Evolutionary conservation across 208 protist species (phyloP), one percentile per base, ranked within the genome.

Genomic region (Crithidia brevicula): DNA sequence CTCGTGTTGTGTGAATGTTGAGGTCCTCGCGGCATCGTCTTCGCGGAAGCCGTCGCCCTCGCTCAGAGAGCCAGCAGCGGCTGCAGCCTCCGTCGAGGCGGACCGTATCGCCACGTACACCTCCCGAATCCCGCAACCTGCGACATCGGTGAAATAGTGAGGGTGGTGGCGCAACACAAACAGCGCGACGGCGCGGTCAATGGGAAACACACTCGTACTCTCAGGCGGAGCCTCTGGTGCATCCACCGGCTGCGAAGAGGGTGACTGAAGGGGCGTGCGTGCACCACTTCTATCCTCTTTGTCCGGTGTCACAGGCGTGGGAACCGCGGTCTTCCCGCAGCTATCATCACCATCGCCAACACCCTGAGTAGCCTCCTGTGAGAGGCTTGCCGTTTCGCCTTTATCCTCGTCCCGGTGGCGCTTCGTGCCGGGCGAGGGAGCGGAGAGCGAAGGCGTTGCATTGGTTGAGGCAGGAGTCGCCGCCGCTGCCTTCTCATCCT

Each of bases 91-190:
- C 0, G 45, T 25, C 0, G 45, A 31, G 9, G 40, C 16, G 16
- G 38, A 23, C 7, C 9, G 20, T 0, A 58, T n/a, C 2, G 69
- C 60, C 8, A 90, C 79, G 56, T 78, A 85, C 15, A 90, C 64
- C 40, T 93, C 75, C 42, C 53, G 75, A 51, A 93, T 71, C 18
- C 87, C 87, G 42, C 87, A 93, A 0, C 87, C 87, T 1, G 63
- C 65, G 30, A 93, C 28, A 2, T 79, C 62, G 18, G 67, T 82
- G 67, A 79, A 81, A 60, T 87, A 93, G 27, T 84, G 77, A 15
- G 84, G 84, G 63, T 93, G 87, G 56, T 93, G 87, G 11, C 82
- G 79, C 56, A 90, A 45, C 1, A 93, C 83, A 52, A 79, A 87
- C 23, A 83, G 59, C 11, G 76, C 60, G 3, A 81, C 70, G 0